These are phyloP conservation scores for Penicillium riverlandense DNA, from an alignment of 495 filamentous ascomycete genomes.

Conservation along the genomic window DNA sequence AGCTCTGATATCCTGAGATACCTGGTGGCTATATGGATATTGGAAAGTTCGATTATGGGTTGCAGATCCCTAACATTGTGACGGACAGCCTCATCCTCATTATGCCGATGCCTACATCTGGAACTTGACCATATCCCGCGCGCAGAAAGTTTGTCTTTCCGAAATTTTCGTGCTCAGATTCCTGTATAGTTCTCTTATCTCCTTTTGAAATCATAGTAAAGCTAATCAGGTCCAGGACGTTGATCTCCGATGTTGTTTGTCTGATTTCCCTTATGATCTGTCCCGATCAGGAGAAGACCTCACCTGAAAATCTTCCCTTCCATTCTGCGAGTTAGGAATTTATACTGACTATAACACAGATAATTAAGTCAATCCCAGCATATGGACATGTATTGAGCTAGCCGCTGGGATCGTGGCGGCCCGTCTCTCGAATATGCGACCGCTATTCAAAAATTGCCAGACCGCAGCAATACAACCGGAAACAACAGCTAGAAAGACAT, in stretches of 20 bases:
- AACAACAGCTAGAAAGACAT: conserved; percentile 10
- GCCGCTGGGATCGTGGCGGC: conserved; percentile 27
- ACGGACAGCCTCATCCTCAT: conserved; percentile 36
- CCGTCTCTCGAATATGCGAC: conserved; percentile 28
- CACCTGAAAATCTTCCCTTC: conserved; percentile 8
- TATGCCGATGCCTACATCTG: conserved; percentile 44
- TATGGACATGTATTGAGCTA: conserved; percentile 33
- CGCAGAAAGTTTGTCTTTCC: conserved; percentile 31
- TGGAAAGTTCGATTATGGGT: conserved; percentile 24
- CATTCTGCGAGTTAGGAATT: not conserved
- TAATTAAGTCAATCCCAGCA: conserved; percentile 22
- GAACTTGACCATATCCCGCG: conserved; percentile 30
- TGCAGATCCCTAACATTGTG: conserved; percentile 35
- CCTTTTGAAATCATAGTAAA: not conserved
- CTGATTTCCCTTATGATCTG: conserved; percentile 15
- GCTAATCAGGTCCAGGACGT: conserved; percentile 9
- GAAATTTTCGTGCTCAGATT: conserved; percentile 35
- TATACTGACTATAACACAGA: conserved; percentile 3
- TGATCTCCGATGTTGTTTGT: conserved; percentile 23
- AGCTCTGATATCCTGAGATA: conserved; percentile 20
- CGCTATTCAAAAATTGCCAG: conserved; percentile 21
- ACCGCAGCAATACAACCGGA: conserved; percentile 1
- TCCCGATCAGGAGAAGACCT: conserved; percentile 13
- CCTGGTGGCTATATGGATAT: conserved; percentile 25
- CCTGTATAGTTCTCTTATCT: conserved; percentile 14